Percentiles rank a stretch among this genome's conserved stretches.
Conservation (phyloP, 1,284 basidiomycete species). For the Ceratobasidium sp. region DNA sequence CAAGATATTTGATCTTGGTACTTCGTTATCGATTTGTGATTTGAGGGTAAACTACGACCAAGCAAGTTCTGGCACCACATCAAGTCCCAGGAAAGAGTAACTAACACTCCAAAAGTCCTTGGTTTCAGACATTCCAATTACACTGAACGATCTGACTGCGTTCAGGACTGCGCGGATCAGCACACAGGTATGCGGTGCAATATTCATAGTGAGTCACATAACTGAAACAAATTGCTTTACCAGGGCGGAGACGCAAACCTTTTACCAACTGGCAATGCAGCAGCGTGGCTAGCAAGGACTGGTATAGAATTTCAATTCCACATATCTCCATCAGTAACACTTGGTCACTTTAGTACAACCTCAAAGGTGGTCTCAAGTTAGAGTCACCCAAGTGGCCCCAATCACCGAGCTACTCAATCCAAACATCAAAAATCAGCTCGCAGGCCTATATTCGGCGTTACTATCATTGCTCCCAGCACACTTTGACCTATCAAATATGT, state of each 20-base stretch:
- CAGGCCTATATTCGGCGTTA: not conserved
- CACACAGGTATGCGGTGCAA: not conserved
- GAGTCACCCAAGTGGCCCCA: not conserved
- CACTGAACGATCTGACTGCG: not conserved
- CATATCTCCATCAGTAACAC: no score
- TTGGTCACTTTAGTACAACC: not conserved
- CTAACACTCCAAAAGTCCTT: not conserved
- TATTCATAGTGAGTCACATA: not conserved
- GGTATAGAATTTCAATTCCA: not conserved
- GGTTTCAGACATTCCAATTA: not conserved
- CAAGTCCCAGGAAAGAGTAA: not conserved
- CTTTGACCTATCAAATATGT: no score
- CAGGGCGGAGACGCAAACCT: slow-evolving; percentile 5
- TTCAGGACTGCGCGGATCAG: not conserved
- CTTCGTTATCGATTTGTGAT: slow-evolving; percentile 3
- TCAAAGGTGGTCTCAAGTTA: not conserved
- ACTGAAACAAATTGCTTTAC: not conserved
- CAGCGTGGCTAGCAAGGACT: not conserved
- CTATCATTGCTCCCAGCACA: not conserved
- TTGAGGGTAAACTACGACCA: not conserved
- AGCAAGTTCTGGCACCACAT: not conserved
- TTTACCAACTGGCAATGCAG: not conserved
- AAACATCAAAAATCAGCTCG: not conserved
- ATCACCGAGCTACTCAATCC: not conserved
- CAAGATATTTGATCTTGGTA: slow-evolving; percentile 21